Evolutionary conservation across 371 early-diverging fungal genomes (phyloP).

Genomic region (Mucor racemosus): DNA sequence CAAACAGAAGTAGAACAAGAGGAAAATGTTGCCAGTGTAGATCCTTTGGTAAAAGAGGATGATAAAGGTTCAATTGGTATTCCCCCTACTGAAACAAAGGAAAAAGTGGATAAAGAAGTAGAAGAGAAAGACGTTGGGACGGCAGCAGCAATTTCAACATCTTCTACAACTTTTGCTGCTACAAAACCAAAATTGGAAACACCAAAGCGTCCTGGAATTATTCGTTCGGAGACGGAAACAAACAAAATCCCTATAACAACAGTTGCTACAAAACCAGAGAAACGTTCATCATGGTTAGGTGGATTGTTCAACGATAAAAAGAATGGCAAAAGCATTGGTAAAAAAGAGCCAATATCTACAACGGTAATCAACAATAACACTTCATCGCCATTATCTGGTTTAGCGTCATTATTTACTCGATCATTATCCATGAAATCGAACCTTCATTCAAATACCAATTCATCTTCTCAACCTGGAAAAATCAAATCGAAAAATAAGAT

Average conservation of each 20-base stretch:
- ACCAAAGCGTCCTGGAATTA: constrained; percentile 13
- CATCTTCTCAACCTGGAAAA: background rate
- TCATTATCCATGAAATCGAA: constrained; percentile 33
- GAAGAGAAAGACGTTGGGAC: background rate
- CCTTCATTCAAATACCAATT: background rate
- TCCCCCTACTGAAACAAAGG: too few species aligned
- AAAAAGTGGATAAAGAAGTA: background rate
- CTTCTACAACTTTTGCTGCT: background rate
- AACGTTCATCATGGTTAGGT: constrained; percentile 35
- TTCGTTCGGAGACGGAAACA: constrained; percentile 16
- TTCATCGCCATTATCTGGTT: constrained; percentile 21
- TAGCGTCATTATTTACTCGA: constrained; percentile 34
- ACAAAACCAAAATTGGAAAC: background rate
- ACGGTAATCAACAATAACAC: constrained; percentile 10
- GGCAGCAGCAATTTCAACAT: background rate
- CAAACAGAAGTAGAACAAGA: background rate
- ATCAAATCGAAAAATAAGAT: background rate
- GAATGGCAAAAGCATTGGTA: background rate
- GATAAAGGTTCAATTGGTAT: background rate
- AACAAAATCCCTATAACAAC: background rate
- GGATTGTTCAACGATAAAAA: constrained; percentile 29
- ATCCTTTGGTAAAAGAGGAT: background rate
- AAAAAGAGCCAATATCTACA: background rate
- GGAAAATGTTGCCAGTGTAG: background rate
- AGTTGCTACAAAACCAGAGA: constrained; percentile 3